Evolutionary conservation across 371 early-diverging fungal genomes (phyloP), one percentile per base, ranked within the genome.

Genomic region (Basidiobolus heterosporus): DNA sequence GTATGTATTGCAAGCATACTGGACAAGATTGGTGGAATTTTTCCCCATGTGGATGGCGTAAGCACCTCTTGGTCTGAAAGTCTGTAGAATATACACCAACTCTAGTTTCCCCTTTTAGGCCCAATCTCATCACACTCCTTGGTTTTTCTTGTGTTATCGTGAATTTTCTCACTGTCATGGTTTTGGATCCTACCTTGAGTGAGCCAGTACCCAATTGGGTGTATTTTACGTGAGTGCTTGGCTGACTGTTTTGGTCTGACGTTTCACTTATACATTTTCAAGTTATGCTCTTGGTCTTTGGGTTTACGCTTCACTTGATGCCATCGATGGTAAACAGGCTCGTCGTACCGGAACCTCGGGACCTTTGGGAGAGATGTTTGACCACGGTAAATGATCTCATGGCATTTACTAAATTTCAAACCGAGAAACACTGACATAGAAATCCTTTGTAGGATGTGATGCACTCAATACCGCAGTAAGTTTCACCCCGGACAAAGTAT

Each of bases 291-390:
- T 83, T 20, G 87, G 88, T 23, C 59, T 97, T 49, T 96, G 90
- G 83, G 58, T 93, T 24, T 97, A 96, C 62, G 88, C 88, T 43
- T 89, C 94, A 2, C 86, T 94, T 59, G 99, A 98, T 65, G 89
- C 88, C 55, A 85, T 98, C 45, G 99, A 98, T 64, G 99, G 99
- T 42, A 91, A 91, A 65, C 98, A 98, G 64, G 99, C 99, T 8
- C 73, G 98, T 46, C 69, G 88, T 47, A 95, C 95, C 16, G 81
- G 83, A n/a, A 68, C 87, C 2, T 80, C 84, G 1, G 86, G 88
- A n/a, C 92, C 98, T 13, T 61, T 98, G 45, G 99, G 99, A 16
- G 93, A 97, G 63, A 69, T 98, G 38, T 94, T 88, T 58, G 88
- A 88, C 65, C 88, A 88, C 48, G 82, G 88, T 68, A 74, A 9